phyloP scores from a whole-genome alignment of 1,284 basidiomycete species.

The Rhodofomes roseus region DNA sequence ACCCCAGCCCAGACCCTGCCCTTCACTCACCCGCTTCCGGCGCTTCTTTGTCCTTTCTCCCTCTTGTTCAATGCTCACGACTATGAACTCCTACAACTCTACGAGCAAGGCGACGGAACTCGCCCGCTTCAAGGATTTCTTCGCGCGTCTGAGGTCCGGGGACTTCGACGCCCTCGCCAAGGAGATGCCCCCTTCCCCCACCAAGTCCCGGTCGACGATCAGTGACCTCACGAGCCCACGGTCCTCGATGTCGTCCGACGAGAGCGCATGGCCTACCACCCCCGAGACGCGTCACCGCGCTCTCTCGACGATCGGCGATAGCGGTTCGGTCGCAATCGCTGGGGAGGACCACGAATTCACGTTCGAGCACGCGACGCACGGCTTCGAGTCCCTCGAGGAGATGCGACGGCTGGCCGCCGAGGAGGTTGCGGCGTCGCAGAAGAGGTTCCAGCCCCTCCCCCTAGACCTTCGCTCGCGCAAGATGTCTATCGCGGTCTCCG shows the following conservation, averaged over 20 bases:
- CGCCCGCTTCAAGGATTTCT: conserved; percentile 49
- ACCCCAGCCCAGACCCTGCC: background rate
- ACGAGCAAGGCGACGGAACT: conserved; percentile 43
- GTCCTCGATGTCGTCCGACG: background rate
- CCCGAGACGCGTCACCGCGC: background rate
- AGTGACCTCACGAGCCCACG: background rate
- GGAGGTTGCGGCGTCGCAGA: conserved; percentile 47
- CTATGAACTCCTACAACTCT: background rate
- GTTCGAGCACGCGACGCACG: conserved; percentile 62
- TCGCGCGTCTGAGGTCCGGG: conserved; percentile 20
- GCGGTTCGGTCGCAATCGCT: background rate
- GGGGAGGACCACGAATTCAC: conserved; percentile 38
- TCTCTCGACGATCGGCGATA: background rate
- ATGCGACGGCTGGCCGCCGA: conserved; percentile 56
- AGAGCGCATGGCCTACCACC: background rate
- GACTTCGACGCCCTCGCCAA: conserved; percentile 4
- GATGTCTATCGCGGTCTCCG: background rate
- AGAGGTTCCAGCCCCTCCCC: conserved; percentile 5
- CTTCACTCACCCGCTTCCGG: background rate
- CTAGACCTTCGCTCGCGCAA: background rate
- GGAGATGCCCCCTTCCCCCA: background rate
- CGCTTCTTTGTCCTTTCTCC: background rate
- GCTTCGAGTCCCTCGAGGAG: conserved; percentile 57
- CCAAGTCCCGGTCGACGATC: background rate
- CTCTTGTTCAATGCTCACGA: background rate